These are phyloP conservation scores for Aschersonia sp. DNA, from an alignment of 2,329 filamentous ascomycete species.

Conservation along the genomic window DNA sequence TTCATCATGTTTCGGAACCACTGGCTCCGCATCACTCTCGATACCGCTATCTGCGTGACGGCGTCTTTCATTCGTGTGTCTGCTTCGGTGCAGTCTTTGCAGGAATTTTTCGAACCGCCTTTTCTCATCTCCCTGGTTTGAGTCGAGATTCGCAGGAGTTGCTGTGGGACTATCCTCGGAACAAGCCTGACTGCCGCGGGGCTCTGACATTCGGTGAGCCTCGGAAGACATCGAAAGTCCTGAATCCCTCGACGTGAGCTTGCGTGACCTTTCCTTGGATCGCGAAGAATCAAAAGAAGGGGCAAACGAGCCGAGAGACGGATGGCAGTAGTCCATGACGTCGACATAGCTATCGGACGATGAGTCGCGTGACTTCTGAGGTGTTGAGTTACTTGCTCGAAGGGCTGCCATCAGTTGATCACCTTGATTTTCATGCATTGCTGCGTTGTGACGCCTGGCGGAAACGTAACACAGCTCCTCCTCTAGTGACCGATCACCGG, in stretches of 20 bases:
- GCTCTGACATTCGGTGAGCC: neutral
- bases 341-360: neutral
- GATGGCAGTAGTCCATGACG: neutral
- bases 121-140: neutral
- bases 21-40: neutral
- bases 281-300: neutral
- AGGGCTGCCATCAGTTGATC: neutral
- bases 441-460: neutral
- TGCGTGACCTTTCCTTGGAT: neutral
- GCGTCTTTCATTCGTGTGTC: slow-evolving; percentile 1
- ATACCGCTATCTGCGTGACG: slow-evolving; percentile 1
- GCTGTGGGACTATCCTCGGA: neutral
- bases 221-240: neutral
- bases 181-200: neutral
- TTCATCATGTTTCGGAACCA: neutral
- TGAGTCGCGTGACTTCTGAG: neutral
- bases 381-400: neutral
- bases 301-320: neutral
- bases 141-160: neutral
- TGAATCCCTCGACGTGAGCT: neutral
- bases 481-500: neutral
- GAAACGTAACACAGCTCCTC: neutral
- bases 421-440: neutral
- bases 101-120: slow-evolving; percentile 12
- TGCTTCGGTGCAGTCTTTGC: slow-evolving; percentile 10